A percentile compares a stretch with the other conserved stretches of the same genome.
These are phyloP conservation scores for Beverwykella pulmonaria DNA, from an alignment of 495 filamentous ascomycete genomes.

Conservation along the genomic window DNA sequence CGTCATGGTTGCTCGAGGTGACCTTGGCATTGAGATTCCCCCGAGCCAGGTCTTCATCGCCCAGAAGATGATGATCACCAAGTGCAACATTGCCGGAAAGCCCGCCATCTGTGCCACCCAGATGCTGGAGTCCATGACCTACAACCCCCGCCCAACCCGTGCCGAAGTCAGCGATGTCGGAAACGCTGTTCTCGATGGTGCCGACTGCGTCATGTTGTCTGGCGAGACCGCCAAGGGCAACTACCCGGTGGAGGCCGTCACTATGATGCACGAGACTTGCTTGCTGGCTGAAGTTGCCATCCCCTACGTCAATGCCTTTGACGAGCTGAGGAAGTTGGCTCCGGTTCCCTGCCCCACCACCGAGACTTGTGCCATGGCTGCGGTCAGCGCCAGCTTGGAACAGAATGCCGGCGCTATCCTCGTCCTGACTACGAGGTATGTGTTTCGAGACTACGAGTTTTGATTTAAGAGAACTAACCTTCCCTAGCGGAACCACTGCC, in stretches of 20 bases:
- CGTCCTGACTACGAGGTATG: slow-evolving; percentile 84
- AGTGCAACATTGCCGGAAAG: slow-evolving; percentile 99
- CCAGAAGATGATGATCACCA: slow-evolving; percentile 99
- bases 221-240: slow-evolving; percentile 98
- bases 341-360: slow-evolving; percentile 79
- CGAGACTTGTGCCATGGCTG: slow-evolving; percentile 94
- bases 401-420: slow-evolving; percentile 95
- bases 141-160: slow-evolving; percentile 96
- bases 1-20: slow-evolving; percentile 99
- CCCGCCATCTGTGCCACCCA: slow-evolving; percentile 93
- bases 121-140: slow-evolving; percentile 99
- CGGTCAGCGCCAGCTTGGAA: slow-evolving; percentile 90
- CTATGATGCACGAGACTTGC: slow-evolving; percentile 97
- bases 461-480: slow-evolving; percentile 4
- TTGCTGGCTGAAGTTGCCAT: slow-evolving; percentile 94
- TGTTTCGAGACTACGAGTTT: background rate
- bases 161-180: slow-evolving; percentile 98
- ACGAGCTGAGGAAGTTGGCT: slow-evolving; percentile 84
- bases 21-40: slow-evolving; percentile 97
- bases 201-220: slow-evolving; percentile 99
- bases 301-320: slow-evolving; percentile 93
- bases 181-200: slow-evolving; percentile 95
- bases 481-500: slow-evolving; percentile 75
- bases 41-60: slow-evolving; percentile 98
- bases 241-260: slow-evolving; percentile 90